Evolutionary conservation across 305 asterid species (phyloP), one percentile per base, ranked within the genome.

Genomic region (Fraxinus angustifolia): DNA sequence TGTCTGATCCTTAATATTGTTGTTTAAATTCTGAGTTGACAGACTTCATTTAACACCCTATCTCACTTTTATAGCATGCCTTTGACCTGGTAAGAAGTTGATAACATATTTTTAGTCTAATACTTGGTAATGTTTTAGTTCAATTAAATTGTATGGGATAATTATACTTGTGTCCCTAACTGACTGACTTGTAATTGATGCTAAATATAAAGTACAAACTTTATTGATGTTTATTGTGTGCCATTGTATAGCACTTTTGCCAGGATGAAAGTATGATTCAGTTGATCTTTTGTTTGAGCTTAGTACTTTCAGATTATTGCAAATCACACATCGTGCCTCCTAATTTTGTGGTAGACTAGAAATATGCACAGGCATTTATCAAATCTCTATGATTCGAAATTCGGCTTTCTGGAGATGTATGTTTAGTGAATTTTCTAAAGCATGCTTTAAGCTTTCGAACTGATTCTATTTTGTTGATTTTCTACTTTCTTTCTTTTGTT

Each of bases 161-260:
- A 42, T 21, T 40, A 38, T 8, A 12, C 21, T 40, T 2, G 45
- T 70, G 10, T 35, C 35, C 16, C 10, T 36, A 10, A 45, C 77
- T 58, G 38, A 45, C 79, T 58, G 38, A 23, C 73, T 33, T 68
- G 71, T 60, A 62, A 21, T 23, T 21, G 19, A 48, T 28, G 45
- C 38, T 11, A 67, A 11, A 12, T 56, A 75, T 38, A 56, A 45
- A 68, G 40, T 67, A 35, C 76, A 6, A 35, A 58, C 34, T 71
- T 19, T 62, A 72, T 68, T 56, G 67, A 31, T 84, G 79, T 58
- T 35, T 58, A 2, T 74, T 16, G 53, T 35, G 78, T 34, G 73
- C 56, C 2, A 36, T 56, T 80, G 21, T 21, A 71, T 34, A 84
- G 76, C n/a, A 65, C 30, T 65, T 48, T 16, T 56, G n/a, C 60